Percentiles rank a stretch among this genome's conserved stretches.
Evolutionary conservation across 305 asterid species (phyloP).

Genomic region (Fraxinus sp.): DNA sequence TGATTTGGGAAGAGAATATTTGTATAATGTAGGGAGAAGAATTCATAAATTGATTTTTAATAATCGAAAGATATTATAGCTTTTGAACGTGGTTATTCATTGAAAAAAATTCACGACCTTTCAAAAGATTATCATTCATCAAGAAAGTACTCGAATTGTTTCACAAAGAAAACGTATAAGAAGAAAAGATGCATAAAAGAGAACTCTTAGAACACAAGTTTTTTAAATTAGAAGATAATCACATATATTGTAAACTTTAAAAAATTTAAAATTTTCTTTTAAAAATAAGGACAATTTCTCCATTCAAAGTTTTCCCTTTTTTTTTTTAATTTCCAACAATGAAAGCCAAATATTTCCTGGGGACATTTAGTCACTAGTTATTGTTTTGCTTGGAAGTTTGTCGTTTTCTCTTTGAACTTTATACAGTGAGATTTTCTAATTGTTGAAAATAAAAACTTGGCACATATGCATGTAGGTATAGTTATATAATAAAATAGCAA

Average conservation of each 20-base stretch:
- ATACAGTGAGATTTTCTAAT: slow-evolving; percentile 10
- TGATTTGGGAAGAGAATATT: neutral
- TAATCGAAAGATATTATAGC: neutral
- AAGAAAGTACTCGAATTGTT: neutral
- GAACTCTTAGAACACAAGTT: neutral
- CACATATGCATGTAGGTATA: neutral
- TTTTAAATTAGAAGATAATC: neutral
- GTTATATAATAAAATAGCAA: neutral
- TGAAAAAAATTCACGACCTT: neutral
- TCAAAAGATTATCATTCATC: neutral
- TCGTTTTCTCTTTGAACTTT: slow-evolving; percentile 28
- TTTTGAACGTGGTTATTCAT: neutral
- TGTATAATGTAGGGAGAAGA: neutral
- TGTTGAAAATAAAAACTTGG: neutral
- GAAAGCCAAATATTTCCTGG: neutral
- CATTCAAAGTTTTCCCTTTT: neutral
- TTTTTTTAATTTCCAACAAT: neutral
- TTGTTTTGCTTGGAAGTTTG: slow-evolving; percentile 30
- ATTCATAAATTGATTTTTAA: neutral
- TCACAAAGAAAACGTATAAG: neutral
- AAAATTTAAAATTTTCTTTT: too few relatives aligned
- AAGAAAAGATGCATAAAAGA: neutral
- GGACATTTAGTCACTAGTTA: slow-evolving; percentile 20
- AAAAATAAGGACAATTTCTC: neutral
- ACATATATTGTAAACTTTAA: neutral